Evolutionary conservation across 129 eudicot species (phyloP).

Genomic region (Mikania micrantha): DNA sequence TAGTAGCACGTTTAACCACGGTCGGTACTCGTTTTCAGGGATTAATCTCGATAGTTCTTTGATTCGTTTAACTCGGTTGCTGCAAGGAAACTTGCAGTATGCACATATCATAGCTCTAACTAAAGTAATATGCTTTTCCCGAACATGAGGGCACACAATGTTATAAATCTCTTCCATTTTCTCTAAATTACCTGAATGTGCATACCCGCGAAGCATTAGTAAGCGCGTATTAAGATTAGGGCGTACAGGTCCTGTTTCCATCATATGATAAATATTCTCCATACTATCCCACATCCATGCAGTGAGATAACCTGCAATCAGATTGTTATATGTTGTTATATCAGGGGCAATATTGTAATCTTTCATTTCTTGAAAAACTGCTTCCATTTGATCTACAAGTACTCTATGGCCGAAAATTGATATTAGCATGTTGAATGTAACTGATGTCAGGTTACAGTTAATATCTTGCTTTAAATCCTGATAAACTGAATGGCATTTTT

Average conservation of each 20-base stretch:
- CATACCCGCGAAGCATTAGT: conserved; percentile 91
- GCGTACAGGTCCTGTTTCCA: conserved; percentile 30
- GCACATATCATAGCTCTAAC: conserved; percentile 70
- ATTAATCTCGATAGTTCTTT: conserved; percentile 46
- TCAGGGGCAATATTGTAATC: conserved; percentile 36
- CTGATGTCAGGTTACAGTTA: conserved; percentile 50
- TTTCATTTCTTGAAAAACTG: conserved; percentile 35
- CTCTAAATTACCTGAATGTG: conserved; percentile 53
- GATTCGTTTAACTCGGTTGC: conserved; percentile 42
- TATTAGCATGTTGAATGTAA: conserved; percentile 73
- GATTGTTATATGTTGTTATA: conserved; percentile 49
- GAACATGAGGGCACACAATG: conserved; percentile 31
- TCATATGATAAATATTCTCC: conserved; percentile 52
- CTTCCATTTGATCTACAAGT: conserved; percentile 71
- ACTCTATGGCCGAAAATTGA: conserved; percentile 54
- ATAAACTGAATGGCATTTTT: conserved; percentile 54
- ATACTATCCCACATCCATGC: conserved; percentile 96
- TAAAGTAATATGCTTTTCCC: conserved; percentile 23
- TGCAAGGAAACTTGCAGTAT: conserved; percentile 45
- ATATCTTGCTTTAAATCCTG: conserved; percentile 51
- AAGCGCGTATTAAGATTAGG: conserved; percentile 50
- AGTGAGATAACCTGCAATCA: conserved; percentile 69
- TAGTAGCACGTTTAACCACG: conserved; percentile 71
- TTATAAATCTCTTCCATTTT: conserved; percentile 79
- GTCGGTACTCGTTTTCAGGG: conserved; percentile 58